Evolutionary conservation across 768 basidiomycete genomes (phyloP), one percentile per base, ranked within the genome.

Genomic region (Krasilnikovozyma curviuscula): DNA sequence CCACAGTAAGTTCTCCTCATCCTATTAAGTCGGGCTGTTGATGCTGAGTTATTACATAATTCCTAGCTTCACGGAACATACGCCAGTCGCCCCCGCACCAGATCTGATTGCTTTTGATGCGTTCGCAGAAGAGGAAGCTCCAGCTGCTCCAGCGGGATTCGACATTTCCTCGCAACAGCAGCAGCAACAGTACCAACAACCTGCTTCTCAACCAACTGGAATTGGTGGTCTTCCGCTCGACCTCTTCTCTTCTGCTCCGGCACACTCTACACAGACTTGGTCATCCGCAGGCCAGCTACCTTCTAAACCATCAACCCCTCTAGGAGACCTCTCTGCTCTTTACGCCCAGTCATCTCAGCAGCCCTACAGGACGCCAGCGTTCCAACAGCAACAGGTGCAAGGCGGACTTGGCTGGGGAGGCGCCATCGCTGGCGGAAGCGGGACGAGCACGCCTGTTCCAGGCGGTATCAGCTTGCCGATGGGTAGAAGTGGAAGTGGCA

Each of bases 51-150:
- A 16, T 3, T 23, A 5, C 23, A 19, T 18, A 6, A 3, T 4
- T 33, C 19, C 39, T 23, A 31, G 33, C 7, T 37, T 30, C 25
- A 19, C 9, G 13, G 21, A 40, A 16, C 7, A 41, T 21, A 42
- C 50, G 9, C 50, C 37, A 19, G 24, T 45, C 3, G 27, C 37
- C 4, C 32, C 48, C 9, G 48, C 46, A 6, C 57, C 60, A 14
- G 59, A 61, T 44, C 60, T 66, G 37, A 66, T 66, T 49, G 61
- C 61, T 2, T 66, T 66, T 44, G 65, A 66, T 48, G 65, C 60
- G 10, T 66, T 66, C 46, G 65, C 63, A 19, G 65, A 65, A 38
- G 63, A 65, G 41, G 59, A 59, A 23, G 56, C 58, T 12, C 47
- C 58, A n/a, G 40, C 30, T 46, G 31, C 24, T 34, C 21, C 27